Percentiles rank a stretch among this genome's conserved stretches.
Evolutionary conservation across 2,329 filamentous ascomycete genomes (phyloP).

Genomic region (Colletotrichum sp.): DNA sequence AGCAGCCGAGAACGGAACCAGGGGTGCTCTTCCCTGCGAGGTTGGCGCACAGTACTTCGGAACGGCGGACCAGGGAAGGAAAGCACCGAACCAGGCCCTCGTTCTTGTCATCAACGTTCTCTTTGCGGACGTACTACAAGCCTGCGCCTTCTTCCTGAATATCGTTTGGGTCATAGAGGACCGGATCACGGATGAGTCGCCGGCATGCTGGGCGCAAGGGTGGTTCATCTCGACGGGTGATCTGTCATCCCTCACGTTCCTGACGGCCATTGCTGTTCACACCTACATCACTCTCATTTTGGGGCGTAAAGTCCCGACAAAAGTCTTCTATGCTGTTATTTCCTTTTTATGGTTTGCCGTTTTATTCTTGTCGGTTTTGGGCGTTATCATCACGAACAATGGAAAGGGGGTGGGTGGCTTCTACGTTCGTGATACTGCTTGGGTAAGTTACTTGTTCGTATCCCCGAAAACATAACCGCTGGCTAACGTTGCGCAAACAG

Average conservation of each 20-base stretch:
- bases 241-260: conserved; percentile 61
- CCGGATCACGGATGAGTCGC: conserved; percentile 50
- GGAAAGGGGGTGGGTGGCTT: conserved; percentile 25
- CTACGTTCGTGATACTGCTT: conserved; percentile 60
- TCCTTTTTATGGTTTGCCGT: conserved; percentile 52
- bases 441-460: conserved; percentile 44
- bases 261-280: conserved; percentile 61
- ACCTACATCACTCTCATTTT: conserved; percentile 60
- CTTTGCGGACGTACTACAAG: conserved; percentile 63
- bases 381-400: conserved; percentile 7
- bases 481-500: conserved; percentile 31
- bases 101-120: conserved; percentile 65
- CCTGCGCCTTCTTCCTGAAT: conserved; percentile 60
- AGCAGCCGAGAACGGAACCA: conserved; percentile 18
- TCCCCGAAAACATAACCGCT: neutral
- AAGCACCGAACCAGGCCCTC: conserved; percentile 58
- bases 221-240: conserved; percentile 65
- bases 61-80: neutral
- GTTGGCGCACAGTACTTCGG: conserved; percentile 18
- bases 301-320: conserved; percentile 49
- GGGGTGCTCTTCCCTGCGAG: conserved; percentile 23
- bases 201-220: conserved; percentile 58
- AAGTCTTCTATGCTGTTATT: conserved; percentile 47
- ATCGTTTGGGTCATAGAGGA: conserved; percentile 55
- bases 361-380: neutral